A percentile compares a stretch with the other conserved stretches of the same genome.
Evolutionary conservation across 371 early-diverging fungal species (phyloP).

Genomic region (Mortierella sp.): DNA sequence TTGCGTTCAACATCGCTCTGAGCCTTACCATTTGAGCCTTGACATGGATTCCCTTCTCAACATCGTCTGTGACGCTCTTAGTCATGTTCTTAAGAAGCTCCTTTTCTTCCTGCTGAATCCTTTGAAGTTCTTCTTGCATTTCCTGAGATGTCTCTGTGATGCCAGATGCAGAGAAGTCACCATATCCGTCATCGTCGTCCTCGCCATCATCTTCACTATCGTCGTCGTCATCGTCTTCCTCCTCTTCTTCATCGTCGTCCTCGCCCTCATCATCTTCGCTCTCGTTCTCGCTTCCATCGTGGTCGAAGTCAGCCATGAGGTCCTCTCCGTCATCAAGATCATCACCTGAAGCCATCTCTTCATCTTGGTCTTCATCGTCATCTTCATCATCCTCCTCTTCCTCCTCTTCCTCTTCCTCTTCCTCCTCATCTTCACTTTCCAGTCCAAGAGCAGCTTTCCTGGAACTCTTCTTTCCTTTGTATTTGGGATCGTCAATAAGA

Average conservation of each 20-base stretch:
- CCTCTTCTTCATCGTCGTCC: conserved; percentile 35
- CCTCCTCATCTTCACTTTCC: conserved; percentile 61
- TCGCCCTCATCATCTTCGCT: conserved; percentile 52
- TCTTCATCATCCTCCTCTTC: conserved; percentile 40
- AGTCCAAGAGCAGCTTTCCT: conserved; percentile 72
- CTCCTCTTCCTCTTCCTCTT: conserved; percentile 49
- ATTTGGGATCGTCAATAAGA: conserved; percentile 81
- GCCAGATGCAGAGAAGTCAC: conserved; percentile 25
- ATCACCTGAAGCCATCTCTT: conserved; percentile 37
- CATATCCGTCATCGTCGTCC: conserved; percentile 50
- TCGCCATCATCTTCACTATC: conserved; percentile 40
- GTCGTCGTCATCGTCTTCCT: conserved; percentile 44
- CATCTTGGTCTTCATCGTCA: conserved; percentile 61
- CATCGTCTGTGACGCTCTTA: conserved; percentile 78
- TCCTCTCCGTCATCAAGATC: conserved; percentile 59
- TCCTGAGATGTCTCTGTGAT: conserved; percentile 46
- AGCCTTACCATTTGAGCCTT: conserved; percentile 68
- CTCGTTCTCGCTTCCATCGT: conserved; percentile 56
- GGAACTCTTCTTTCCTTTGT: conserved; percentile 76
- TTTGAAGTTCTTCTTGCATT: conserved; percentile 77
- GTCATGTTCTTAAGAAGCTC: conserved; percentile 51
- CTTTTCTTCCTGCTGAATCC: conserved; percentile 87
- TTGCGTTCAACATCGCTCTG: background rate
- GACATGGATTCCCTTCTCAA: conserved; percentile 93
- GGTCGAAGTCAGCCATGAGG: conserved; percentile 50